Percentiles rank a stretch among this genome's conserved stretches.
Evolutionary conservation across 2,329 filamentous ascomycete genomes (phyloP).

Genomic region (Aspergillus sp.): DNA sequence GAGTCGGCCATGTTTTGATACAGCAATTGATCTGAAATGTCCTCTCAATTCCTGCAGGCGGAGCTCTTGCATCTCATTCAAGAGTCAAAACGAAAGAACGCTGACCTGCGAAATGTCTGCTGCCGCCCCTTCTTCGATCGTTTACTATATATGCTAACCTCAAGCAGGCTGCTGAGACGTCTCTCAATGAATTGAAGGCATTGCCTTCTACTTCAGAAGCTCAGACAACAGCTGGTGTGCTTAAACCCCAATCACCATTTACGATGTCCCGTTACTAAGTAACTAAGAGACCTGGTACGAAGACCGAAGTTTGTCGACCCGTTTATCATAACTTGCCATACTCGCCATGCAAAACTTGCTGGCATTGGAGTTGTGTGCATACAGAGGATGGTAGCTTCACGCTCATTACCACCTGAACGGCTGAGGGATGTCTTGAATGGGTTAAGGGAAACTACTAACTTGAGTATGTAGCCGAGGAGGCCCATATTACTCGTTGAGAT

Average conservation of each 20-base stretch:
- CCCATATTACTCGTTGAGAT: not conserved
- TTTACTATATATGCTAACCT: slow-evolving; percentile 17
- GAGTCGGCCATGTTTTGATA: slow-evolving; percentile 25
- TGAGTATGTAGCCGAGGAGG: slow-evolving; percentile 49
- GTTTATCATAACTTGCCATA: slow-evolving; percentile 86
- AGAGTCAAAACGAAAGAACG: slow-evolving; percentile 91
- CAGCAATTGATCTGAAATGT: slow-evolving; percentile 56
- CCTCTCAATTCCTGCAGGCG: slow-evolving; percentile 77
- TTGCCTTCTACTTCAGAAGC: slow-evolving; percentile 68
- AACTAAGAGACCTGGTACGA: slow-evolving; percentile 66
- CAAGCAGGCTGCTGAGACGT: slow-evolving; percentile 79
- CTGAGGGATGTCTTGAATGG: slow-evolving; percentile 83
- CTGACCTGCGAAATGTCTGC: slow-evolving; percentile 67
- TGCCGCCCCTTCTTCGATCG: slow-evolving; percentile 7
- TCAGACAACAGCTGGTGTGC: slow-evolving; percentile 62
- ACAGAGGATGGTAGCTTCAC: slow-evolving; percentile 77
- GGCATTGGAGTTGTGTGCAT: slow-evolving; percentile 81
- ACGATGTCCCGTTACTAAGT: slow-evolving; percentile 16
- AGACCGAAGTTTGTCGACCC: slow-evolving; percentile 81
- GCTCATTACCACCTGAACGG: slow-evolving; percentile 69
- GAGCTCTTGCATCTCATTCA: slow-evolving; percentile 88
- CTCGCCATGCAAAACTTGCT: slow-evolving; percentile 84
- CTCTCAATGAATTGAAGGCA: slow-evolving; percentile 77
- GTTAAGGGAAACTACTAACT: slow-evolving; percentile 68
- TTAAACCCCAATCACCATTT: slow-evolving; percentile 2